A percentile compares a stretch with the other conserved stretches of the same genome.
phyloP scores from a whole-genome alignment of 306 rosid genomes.

The Quercus alba region DNA sequence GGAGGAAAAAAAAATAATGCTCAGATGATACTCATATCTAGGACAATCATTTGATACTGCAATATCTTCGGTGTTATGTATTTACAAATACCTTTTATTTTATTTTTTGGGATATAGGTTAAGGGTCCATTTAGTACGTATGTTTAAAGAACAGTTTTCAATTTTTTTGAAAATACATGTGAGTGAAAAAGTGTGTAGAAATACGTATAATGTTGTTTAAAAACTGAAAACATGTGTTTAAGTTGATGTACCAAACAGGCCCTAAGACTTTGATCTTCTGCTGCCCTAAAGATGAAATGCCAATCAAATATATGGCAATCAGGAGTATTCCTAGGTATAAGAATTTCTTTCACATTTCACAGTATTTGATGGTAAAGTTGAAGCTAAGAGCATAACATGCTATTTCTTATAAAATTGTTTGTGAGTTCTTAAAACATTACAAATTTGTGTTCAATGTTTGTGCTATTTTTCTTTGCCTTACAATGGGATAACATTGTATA shows the following conservation, averaged over 20 bases:
- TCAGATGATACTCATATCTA: too few relatives aligned
- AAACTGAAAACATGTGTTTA: too few relatives aligned
- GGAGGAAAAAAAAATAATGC: too few relatives aligned
- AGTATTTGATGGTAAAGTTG: not conserved
- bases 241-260: too few relatives aligned
- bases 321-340: slow-evolving; percentile 70
- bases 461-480: not conserved
- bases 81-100: not conserved
- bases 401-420: not conserved
- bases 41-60: not conserved
- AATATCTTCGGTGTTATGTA: not conserved
- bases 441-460: not conserved
- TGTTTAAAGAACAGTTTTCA: too few relatives aligned
- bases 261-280: slow-evolving; percentile 53
- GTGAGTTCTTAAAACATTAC: not conserved
- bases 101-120: slow-evolving; percentile 36
- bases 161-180: too few relatives aligned
- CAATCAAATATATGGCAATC: slow-evolving; percentile 59
- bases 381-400: not conserved
- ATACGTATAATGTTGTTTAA: too few relatives aligned
- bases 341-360: slow-evolving; percentile 16
- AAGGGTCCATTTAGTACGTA: too few relatives aligned
- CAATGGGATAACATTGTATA: not conserved
- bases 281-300: slow-evolving; percentile 70
- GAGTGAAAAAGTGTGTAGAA: too few relatives aligned